phyloP scores from a whole-genome alignment of 257 asterid genomes.

The Penstemon newberryi region DNA sequence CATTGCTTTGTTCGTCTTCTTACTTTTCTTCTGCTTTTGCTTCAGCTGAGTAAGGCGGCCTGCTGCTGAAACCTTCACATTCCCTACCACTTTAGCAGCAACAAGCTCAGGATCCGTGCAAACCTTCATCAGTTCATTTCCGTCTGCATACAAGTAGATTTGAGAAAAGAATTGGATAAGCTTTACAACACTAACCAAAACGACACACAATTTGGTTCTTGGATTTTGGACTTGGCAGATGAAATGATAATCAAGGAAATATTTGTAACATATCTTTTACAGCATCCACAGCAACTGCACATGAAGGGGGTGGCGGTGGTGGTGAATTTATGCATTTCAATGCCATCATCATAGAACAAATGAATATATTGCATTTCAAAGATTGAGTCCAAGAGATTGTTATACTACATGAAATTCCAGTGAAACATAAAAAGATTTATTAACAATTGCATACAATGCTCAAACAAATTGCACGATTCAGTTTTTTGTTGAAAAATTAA shows the following conservation, averaged over 20 bases:
- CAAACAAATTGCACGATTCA: background rate
- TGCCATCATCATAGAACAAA: background rate
- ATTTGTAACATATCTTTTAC: slow-evolving; percentile 82
- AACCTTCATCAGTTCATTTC: slow-evolving; percentile 91
- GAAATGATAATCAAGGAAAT: slow-evolving; percentile 18
- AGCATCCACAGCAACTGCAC: slow-evolving; percentile 58
- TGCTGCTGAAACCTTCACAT: slow-evolving; percentile 88
- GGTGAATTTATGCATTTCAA: slow-evolving; percentile 5
- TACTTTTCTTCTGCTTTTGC: slow-evolving; percentile 88
- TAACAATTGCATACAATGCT: background rate
- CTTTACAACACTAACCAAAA: background rate
- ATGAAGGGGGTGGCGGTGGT: background rate
- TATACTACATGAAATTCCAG: too few relatives aligned
- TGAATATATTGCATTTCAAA: too few relatives aligned
- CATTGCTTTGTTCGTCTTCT: slow-evolving; percentile 62
- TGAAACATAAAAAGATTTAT: too few relatives aligned
- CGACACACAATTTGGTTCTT: background rate
- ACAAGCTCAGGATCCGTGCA: slow-evolving; percentile 98
- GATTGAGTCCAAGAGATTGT: too few relatives aligned
- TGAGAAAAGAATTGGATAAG: background rate
- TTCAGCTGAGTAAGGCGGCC: slow-evolving; percentile 81
- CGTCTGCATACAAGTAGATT: slow-evolving; percentile 59
- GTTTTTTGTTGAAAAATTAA: background rate
- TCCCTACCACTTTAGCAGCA: slow-evolving; percentile 81
- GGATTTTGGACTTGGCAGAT: too few relatives aligned